Conservation (phyloP, 108 stramenopile genomes). For the Conticribra weissflogii region DNA sequence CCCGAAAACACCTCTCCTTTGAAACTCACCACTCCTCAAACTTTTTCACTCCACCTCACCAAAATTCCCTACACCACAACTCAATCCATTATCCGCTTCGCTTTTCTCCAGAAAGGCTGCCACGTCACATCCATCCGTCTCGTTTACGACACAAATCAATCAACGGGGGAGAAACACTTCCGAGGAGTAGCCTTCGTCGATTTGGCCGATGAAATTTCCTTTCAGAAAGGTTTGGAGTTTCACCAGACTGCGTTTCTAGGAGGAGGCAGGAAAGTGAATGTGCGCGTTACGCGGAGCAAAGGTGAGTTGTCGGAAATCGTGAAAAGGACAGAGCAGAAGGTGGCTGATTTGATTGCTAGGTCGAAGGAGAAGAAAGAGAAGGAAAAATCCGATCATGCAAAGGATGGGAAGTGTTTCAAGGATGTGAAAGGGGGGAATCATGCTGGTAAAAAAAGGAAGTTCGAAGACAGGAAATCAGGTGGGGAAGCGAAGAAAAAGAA, state of each 20-base stretch:
- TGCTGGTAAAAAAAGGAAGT: too few relatives aligned
- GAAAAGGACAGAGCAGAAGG: conserved; percentile 62
- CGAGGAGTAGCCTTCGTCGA: conserved; percentile 89
- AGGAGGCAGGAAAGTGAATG: conserved; percentile 57
- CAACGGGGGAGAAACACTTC: conserved; percentile 55
- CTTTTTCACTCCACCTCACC: conserved; percentile 73
- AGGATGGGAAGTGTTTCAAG: conserved; percentile 8
- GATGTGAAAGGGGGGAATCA: background rate
- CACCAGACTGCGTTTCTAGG: conserved; percentile 60
- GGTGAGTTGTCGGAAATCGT: conserved; percentile 76
- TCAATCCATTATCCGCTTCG: conserved; percentile 61
- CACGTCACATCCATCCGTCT: conserved; percentile 69
- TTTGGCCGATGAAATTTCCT: conserved; percentile 62
- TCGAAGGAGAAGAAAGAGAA: conserved; percentile 35
- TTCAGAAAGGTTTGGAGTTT: conserved; percentile 54
- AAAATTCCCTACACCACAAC: conserved; percentile 72
- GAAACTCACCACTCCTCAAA: background rate
- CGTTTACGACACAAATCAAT: conserved; percentile 66
- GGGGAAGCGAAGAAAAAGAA: too few relatives aligned
- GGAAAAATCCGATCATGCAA: background rate
- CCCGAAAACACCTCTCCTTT: background rate
- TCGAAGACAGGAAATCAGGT: too few relatives aligned
- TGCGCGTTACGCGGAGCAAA: conserved; percentile 73
- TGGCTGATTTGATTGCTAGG: conserved; percentile 61
- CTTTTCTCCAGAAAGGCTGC: conserved; percentile 69